Percentiles rank a stretch among this genome's conserved stretches.
These are phyloP conservation scores for Phyllosticta paracitricarpa DNA, from an alignment of 2,329 filamentous ascomycete genomes.

Conservation along the genomic window DNA sequence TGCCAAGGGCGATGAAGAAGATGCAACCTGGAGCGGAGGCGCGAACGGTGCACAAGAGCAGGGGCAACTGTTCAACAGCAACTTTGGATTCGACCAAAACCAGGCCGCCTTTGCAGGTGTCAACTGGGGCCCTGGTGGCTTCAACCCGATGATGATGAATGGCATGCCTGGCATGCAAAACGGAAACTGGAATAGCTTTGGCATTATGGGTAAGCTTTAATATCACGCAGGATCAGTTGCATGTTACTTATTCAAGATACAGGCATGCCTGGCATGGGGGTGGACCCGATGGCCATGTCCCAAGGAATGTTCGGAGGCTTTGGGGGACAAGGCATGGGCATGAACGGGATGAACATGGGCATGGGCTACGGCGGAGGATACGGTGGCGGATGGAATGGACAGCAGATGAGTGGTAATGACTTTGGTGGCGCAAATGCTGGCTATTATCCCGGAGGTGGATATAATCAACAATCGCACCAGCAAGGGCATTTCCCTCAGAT, in stretches of 20 bases:
- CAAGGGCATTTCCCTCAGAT: constrained; percentile 33
- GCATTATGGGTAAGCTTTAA: constrained; percentile 73
- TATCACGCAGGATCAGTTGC: not conserved
- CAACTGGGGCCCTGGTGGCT: constrained; percentile 54
- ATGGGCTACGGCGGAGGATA: constrained; percentile 57
- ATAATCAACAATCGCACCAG: constrained; percentile 40
- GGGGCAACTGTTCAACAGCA: constrained; percentile 23
- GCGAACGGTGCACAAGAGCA: constrained; percentile 16
- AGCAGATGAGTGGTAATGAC: constrained; percentile 56
- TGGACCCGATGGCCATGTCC: constrained; percentile 71
- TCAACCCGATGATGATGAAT: constrained; percentile 59
- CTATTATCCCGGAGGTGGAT: constrained; percentile 42
- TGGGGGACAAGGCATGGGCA: constrained; percentile 64
- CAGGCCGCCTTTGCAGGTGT: constrained; percentile 45
- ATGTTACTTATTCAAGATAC: constrained; percentile 22
- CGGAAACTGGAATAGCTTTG: constrained; percentile 67
- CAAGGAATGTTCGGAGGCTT: constrained; percentile 72
- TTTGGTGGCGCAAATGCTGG: constrained; percentile 53
- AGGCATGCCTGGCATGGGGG: constrained; percentile 72
- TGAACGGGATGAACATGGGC: constrained; percentile 66
- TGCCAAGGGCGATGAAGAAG: constrained; percentile 14
- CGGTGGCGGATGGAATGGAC: constrained; percentile 59
- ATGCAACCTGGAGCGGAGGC: constrained; percentile 13
- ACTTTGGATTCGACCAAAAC: constrained; percentile 35
- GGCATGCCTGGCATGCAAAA: constrained; percentile 33